Percentiles rank a stretch among this genome's conserved stretches.
These are phyloP conservation scores for Paecilomyces niveus DNA, from an alignment of 2,329 filamentous ascomycete genomes.

Conservation along the genomic window DNA sequence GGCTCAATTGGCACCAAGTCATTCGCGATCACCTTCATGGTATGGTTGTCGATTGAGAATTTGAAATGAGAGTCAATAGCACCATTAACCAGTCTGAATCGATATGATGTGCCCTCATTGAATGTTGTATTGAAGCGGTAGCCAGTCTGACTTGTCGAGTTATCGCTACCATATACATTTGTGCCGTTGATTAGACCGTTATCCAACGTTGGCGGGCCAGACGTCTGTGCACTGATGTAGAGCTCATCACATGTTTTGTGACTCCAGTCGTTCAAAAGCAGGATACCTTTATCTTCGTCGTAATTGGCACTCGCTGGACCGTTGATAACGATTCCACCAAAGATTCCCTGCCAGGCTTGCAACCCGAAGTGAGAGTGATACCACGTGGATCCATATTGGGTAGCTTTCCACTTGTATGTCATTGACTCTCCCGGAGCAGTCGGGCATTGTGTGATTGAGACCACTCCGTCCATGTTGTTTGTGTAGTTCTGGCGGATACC, in stretches of 20 bases:
- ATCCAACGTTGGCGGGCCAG: slow-evolving; percentile 21
- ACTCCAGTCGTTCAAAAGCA: slow-evolving; percentile 30
- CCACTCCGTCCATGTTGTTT: slow-evolving; percentile 28
- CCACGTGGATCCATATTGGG: slow-evolving; percentile 20
- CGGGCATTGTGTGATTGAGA: slow-evolving; percentile 29
- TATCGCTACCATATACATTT: background rate
- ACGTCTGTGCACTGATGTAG: slow-evolving; percentile 8
- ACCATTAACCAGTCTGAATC: slow-evolving; percentile 38
- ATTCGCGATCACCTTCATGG: slow-evolving; percentile 46
- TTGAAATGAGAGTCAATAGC: slow-evolving; percentile 14
- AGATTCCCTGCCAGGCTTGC: slow-evolving; percentile 22
- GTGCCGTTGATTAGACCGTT: slow-evolving; percentile 13
- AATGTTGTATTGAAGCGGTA: slow-evolving; percentile 12
- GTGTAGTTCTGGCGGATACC: slow-evolving; percentile 26
- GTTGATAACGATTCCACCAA: slow-evolving; percentile 17
- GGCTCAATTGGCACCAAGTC: slow-evolving; percentile 52
- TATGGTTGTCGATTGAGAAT: slow-evolving; percentile 46
- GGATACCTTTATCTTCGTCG: slow-evolving; percentile 15
- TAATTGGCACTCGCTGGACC: slow-evolving; percentile 14
- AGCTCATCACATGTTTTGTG: slow-evolving; percentile 13
- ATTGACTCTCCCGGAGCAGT: slow-evolving; percentile 22
- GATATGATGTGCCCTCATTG: slow-evolving; percentile 27
- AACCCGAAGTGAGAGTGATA: slow-evolving; percentile 20
- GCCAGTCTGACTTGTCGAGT: background rate
- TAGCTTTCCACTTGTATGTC: slow-evolving; percentile 24